phyloP scores from a whole-genome alignment of 192 early-diverging fungal genomes.

The Phlyctochytrium bullatum region DNA sequence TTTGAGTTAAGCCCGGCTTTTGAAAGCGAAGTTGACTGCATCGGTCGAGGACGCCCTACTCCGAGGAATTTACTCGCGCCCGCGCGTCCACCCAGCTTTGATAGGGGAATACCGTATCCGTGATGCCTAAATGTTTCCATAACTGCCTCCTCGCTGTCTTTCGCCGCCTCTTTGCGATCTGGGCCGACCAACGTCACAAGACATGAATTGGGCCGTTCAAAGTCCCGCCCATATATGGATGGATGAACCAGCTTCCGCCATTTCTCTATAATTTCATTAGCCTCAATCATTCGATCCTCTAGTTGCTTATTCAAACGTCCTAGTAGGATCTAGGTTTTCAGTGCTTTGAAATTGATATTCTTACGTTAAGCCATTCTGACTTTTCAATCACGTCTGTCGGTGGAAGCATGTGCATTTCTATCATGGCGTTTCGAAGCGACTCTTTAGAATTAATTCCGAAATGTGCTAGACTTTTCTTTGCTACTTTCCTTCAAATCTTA shows the following conservation, averaged over 20 bases:
- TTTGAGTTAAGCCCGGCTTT: not conserved
- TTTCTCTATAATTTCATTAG: not conserved
- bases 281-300: not conserved
- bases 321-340: not conserved
- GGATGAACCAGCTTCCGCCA: not conserved
- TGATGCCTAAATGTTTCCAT: not conserved
- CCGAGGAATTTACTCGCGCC: not conserved
- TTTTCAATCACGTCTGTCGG: not conserved
- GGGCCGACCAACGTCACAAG: not conserved
- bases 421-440: slow-evolving; percentile 31
- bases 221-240: not conserved
- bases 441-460: slow-evolving; percentile 36
- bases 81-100: not conserved
- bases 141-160: not conserved
- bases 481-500: slow-evolving; percentile 22
- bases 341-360: slow-evolving; percentile 5
- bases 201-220: not conserved
- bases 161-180: not conserved
- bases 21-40: no score
- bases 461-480: slow-evolving; percentile 27
- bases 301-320: not conserved
- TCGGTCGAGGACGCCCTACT: no score
- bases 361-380: slow-evolving; percentile 35
- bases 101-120: not conserved
- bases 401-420: slow-evolving; percentile 35